Conservation (phyloP, 768 basidiomycete genomes). For the Glaciozyma antarctica region DNA sequence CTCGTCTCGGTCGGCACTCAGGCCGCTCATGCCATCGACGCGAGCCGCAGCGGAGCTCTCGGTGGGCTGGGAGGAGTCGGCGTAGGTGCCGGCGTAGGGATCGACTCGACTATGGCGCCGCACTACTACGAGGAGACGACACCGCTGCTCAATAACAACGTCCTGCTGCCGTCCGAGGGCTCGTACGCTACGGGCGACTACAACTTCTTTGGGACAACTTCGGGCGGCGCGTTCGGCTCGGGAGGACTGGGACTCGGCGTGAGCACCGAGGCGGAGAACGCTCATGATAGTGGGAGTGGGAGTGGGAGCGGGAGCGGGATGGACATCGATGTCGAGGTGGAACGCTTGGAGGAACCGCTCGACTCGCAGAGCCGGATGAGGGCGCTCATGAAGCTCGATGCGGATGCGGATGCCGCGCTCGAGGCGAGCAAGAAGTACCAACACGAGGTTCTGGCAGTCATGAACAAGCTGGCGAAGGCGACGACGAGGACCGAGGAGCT, state of each 20-base stretch:
- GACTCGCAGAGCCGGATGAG: background rate
- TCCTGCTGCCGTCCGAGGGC: background rate
- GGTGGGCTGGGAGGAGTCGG: background rate
- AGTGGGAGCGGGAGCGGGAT: background rate
- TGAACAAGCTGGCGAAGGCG: constrained; percentile 7
- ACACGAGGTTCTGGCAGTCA: background rate
- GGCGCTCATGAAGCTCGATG: background rate
- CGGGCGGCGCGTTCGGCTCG: too few relatives aligned
- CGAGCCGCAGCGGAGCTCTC: too few relatives aligned
- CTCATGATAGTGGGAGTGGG: background rate
- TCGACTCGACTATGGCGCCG: background rate
- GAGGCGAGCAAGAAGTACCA: constrained; percentile 16
- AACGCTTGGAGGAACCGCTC: too few relatives aligned
- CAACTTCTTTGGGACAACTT: background rate
- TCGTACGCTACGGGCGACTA: background rate
- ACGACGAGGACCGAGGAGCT: constrained; percentile 8
- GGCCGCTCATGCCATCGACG: too few relatives aligned
- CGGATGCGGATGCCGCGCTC: constrained; percentile 9
- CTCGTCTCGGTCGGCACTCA: too few relatives aligned
- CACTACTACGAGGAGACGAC: background rate
- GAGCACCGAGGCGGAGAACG: background rate
- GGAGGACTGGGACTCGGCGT: background rate
- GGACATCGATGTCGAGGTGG: background rate
- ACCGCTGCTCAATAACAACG: background rate
- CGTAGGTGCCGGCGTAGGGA: background rate